Percentiles rank a stretch among this genome's conserved stretches.
phyloP scores from a whole-genome alignment of 2,329 filamentous ascomycete genomes.

The Ophiostoma tasmaniense region DNA sequence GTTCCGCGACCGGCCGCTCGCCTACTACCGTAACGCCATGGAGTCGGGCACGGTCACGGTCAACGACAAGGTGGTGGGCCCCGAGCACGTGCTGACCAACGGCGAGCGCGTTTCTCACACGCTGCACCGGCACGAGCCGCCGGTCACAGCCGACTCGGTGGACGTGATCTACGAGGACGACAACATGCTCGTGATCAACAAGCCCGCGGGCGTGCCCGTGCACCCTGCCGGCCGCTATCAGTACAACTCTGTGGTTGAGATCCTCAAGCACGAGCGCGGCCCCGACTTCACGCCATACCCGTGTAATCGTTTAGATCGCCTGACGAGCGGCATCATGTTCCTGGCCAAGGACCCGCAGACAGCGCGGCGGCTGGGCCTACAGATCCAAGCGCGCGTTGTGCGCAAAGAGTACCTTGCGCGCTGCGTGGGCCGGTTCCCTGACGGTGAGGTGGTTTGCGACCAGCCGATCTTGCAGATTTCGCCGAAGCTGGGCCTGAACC shows the following conservation, averaged over 20 bases:
- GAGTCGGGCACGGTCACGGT: constrained; percentile 68
- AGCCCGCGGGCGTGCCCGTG: constrained; percentile 88
- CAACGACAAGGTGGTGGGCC: constrained; percentile 63
- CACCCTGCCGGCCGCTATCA: constrained; percentile 93
- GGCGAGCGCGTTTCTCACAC: constrained; percentile 90
- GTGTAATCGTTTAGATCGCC: constrained; percentile 85
- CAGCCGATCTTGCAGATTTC: constrained; percentile 91
- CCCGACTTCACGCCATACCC: constrained; percentile 51
- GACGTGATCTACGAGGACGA: constrained; percentile 83
- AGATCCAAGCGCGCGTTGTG: constrained; percentile 73
- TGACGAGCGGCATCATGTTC: constrained; percentile 98
- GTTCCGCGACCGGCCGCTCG: constrained; percentile 76
- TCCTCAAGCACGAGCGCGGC: constrained; percentile 70
- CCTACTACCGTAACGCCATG: constrained; percentile 85
- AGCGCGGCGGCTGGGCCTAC: constrained; percentile 65
- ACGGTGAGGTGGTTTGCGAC: constrained; percentile 84
- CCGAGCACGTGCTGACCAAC: constrained; percentile 68
- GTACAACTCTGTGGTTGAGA: constrained; percentile 90
- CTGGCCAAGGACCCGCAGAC: constrained; percentile 78
- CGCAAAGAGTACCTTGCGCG: constrained; percentile 93
- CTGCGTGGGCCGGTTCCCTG: constrained; percentile 84
- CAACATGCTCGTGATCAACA: constrained; percentile 92
- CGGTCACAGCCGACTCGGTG: constrained; percentile 73
- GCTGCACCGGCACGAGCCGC: constrained; percentile 89
- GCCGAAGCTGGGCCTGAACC: constrained; percentile 87